These are phyloP conservation scores for Pharus latifolius DNA, from an alignment of 176 grass and related monocot genomes.

Conservation along the genomic window DNA sequence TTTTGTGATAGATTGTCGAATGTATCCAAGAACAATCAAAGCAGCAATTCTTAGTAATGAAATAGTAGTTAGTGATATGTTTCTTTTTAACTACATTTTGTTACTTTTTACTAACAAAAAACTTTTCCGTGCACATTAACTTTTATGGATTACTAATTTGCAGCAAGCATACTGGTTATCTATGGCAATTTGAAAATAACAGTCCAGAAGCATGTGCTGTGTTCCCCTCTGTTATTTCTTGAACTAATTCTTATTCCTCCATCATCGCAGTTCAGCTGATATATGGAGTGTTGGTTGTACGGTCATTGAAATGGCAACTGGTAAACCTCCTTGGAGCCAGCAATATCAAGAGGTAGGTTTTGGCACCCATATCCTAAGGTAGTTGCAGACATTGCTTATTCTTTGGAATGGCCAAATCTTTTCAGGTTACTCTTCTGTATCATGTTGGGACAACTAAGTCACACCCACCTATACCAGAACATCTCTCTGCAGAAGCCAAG, in stretches of 20 bases:
- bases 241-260: not conserved
- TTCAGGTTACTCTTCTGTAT: constrained; percentile 87
- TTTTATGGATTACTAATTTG: not conserved
- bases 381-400: not conserved
- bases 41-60: no score
- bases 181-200: not conserved
- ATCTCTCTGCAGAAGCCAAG: constrained; percentile 76
- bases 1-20: not conserved
- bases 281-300: constrained; percentile 97
- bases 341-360: constrained; percentile 74
- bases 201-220: not conserved
- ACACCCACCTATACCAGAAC: constrained; percentile 92
- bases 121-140: not conserved
- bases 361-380: not conserved
- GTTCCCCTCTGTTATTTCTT: not conserved
- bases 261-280: constrained; percentile 59
- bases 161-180: not conserved
- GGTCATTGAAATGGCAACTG: constrained; percentile 96
- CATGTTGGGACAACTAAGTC: constrained; percentile 89
- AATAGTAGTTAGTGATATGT: no score
- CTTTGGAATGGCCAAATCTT: not conserved
- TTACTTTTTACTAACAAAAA: not conserved
- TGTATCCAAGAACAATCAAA: not conserved
- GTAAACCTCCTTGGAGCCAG: constrained; percentile 77
- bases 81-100: not conserved